Base-by-base conservation (phyloP, 371 early-diverging fungal genomes). In the Apophysomyces variabilis region DNA sequence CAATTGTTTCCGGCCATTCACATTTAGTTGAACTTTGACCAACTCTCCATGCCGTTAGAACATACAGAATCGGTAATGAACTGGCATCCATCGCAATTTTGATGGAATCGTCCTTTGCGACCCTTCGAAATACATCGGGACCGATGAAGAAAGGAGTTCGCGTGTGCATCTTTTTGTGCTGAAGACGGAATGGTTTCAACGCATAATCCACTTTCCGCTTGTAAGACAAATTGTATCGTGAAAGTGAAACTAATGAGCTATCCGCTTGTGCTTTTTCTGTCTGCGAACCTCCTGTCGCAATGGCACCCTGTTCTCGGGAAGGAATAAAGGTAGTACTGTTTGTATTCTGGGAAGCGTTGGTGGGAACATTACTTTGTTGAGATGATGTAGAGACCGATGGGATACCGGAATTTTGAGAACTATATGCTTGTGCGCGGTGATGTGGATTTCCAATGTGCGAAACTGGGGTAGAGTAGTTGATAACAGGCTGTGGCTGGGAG, bases 1-100 rank as follows among this genome's bases (percentile, higher is more conserved):
- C 39, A n/a, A 68, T 46, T 3, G 38, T 60, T 0, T 62, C 62
- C 13, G 82, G 82, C 82, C 82, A 82, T 21, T 78, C 79, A 45
- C 79, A 78, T 43, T 77, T 75, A 4, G 39, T 47, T 36, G 62
- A 64, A 37, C 26, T 18, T 4, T 46, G 45, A 4, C 66, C 45
- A 7, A 60, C 58, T 56, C 72, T 64, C 73, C 72, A 76, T 7
- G 72, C 57, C 16, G 67, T 72, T 5, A 80, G 57, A 0, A 72
- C 44, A 57, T 50, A 75, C 0, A 70, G 62, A 5, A 77, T 21
- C 0, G 77, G 77, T n/a, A 68, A 46, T 5, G 54, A 16, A 32
- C 38, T 58, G 43, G 60, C 43, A 47, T 62, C 56, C 50, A 50
- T 35, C n/a, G 38, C 21, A 37, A 50, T 41, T 6, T 12, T 38